A percentile compares a stretch with the other conserved stretches of the same genome.
Conservation (phyloP, 2,329 filamentous ascomycete genomes). For the Epichloe sibirici region DNA sequence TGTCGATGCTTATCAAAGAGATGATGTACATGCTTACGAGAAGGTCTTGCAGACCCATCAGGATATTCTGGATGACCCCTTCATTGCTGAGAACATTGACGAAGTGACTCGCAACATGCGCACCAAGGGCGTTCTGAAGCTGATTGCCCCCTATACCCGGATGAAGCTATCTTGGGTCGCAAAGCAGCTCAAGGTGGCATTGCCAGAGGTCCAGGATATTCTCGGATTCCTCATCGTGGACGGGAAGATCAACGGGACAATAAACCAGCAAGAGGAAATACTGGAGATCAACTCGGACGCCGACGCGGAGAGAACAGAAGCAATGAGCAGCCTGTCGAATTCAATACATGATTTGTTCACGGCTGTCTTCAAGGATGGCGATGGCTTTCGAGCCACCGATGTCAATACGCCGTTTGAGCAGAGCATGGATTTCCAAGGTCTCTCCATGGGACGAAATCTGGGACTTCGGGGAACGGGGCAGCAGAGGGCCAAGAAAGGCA, state of each 20-base stretch:
- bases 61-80: slow-evolving; percentile 81
- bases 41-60: slow-evolving; percentile 75
- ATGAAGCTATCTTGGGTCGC: slow-evolving; percentile 86
- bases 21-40: slow-evolving; percentile 89
- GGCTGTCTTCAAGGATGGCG: slow-evolving; percentile 64
- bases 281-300: slow-evolving; percentile 66
- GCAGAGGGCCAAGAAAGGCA: slow-evolving; percentile 5
- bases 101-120: slow-evolving; percentile 98
- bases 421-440: slow-evolving; percentile 15
- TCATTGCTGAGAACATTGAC: slow-evolving; percentile 98
- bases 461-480: slow-evolving; percentile 1
- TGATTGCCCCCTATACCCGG: slow-evolving; percentile 88
- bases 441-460: slow-evolving; percentile 8
- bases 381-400: slow-evolving; percentile 44
- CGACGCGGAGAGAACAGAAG: slow-evolving; percentile 61
- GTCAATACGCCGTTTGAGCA: slow-evolving; percentile 17
- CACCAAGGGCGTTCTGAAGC: slow-evolving; percentile 84
- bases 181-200: slow-evolving; percentile 72
- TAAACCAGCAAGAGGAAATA: slow-evolving; percentile 77
- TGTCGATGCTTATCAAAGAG: slow-evolving; percentile 89
- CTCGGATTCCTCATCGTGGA: slow-evolving; percentile 90
- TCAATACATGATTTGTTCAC: slow-evolving; percentile 58
- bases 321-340: slow-evolving; percentile 59
- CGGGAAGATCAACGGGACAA: slow-evolving; percentile 72
- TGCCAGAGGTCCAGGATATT: slow-evolving; percentile 85